Conservation (phyloP, 331 rosid species). For the Rhamnella rubrinervis region DNA sequence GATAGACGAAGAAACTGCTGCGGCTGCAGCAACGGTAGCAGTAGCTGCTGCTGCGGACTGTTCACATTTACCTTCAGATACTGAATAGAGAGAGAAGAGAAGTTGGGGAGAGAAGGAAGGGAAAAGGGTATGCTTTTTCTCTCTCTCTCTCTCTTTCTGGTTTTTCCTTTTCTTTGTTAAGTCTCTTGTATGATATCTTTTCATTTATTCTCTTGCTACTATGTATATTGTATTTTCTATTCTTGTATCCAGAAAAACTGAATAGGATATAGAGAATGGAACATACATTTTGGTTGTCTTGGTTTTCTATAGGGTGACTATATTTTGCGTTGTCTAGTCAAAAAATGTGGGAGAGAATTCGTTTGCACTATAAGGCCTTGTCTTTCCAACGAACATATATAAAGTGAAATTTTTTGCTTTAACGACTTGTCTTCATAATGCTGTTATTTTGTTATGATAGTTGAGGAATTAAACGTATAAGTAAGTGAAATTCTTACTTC, state of each 20-base stretch:
- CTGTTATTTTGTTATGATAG: too few relatives aligned
- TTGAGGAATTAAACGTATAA: too few relatives aligned
- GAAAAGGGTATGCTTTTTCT: slow-evolving; percentile 23
- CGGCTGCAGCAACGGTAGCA: neutral
- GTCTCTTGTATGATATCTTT: slow-evolving; percentile 24
- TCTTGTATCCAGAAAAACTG: slow-evolving; percentile 33
- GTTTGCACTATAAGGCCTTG: neutral
- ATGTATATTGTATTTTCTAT: slow-evolving; percentile 30
- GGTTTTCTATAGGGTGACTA: neutral
- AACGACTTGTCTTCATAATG: too few relatives aligned
- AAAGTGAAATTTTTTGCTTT: too few relatives aligned
- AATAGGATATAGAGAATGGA: slow-evolving; percentile 32
- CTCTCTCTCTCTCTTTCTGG: neutral
- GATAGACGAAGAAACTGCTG: slow-evolving; percentile 32
- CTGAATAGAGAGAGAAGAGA: slow-evolving; percentile 32
- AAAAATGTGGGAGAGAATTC: neutral
- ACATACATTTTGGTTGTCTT: slow-evolving; percentile 13
- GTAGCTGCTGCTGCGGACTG: slow-evolving; percentile 6
- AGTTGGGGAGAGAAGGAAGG: slow-evolving; percentile 10
- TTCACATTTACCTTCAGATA: slow-evolving; percentile 31
- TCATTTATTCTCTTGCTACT: slow-evolving; percentile 15
- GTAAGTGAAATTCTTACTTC: too few relatives aligned
- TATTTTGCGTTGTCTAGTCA: neutral
- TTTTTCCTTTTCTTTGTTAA: neutral
- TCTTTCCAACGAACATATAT: neutral